Base-by-base conservation (phyloP, 1,284 basidiomycete genomes). In the Phylloporus sp. region DNA sequence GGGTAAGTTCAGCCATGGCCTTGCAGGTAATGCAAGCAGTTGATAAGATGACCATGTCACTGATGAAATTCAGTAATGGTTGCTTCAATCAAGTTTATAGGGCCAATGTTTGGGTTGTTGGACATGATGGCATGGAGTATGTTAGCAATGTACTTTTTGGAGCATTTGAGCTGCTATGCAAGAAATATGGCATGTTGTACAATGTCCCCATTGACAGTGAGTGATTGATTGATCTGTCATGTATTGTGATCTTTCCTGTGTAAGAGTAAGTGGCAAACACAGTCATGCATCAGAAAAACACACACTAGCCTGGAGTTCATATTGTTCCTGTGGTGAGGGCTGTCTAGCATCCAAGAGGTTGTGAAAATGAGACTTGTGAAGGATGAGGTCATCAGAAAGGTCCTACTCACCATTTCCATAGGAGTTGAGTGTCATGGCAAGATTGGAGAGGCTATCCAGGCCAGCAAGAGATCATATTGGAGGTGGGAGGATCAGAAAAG, bases 121-220 rank as follows among this genome's bases (percentile, higher is more conserved):
- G 85, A 74, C 80, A 89, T 89, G 57, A 92, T 84, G 35, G 85
- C 81, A 66, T 92, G 87, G 49, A 95, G 83, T n/a, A 95, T 83
- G 20, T 84, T 84, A 2, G 94, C 91, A 62, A 90, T 81, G 77
- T 92, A 89, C 72, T 89, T 88, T 80, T 96, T 94, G 8, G 94
- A 95, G 71, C 88, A 89, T 73, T 88, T 85, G 65, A 96, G 88
- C 67, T 93, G 88, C 74, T 91, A 88, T 0, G 94, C 88, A 63
- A 95, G 85, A 78, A 93, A 93, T 67, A 91, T 78, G 67, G 86
- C 88, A 76, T 94, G 93, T 65, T 87, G 87, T n/a, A 87, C 88
- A 78, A 91, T 94, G 76, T 93, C 91, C 41, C 84, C 79, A 75
- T 93, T 94, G 71, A 92, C 85, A 5, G 86, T 88, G 62, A 91